Evolutionary conservation across 345 rosid genomes (phyloP), one percentile per base, ranked within the genome.

Genomic region (Ricinus communis): DNA sequence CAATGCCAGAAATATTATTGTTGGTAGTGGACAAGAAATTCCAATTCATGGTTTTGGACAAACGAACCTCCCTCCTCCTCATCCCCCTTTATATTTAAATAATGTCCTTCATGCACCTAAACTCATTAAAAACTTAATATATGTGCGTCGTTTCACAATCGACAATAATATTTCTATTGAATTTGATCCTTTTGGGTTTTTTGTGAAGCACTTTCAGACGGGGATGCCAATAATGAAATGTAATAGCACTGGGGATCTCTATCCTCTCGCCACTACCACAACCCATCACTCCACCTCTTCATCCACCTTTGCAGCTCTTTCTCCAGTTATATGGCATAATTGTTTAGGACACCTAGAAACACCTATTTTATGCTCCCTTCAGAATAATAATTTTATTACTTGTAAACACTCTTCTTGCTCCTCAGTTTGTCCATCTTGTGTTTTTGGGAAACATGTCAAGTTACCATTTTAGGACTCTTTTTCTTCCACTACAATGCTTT

Each of bases 161-260:
- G 65, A 62, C 19, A 62, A 62, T 41, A 18, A 15, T 31, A 27
- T 33, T 33, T 33, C 49, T 38, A 6, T 62, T 36, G 65, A 62
- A 19, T 62, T 62, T 62, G 46, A 62, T 38, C 65, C 49, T 2
- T 62, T 36, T 62, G 65, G 49, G 1, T 62, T 62, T 19, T 33
- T 47, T 62, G 19, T 54, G 59, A 54, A 21, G 59, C 28, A 22
- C 22, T 54, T 21, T 21, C 30, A n/a, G 59, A 54, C 3, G 15
- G 59, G 59, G 30, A 54, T 1, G 25, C 1, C 1, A 21, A 8
- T 54, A 0, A n/a, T n/a, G n/a, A n/a, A n/a, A n/a, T n/a, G n/a
- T n/a, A n/a, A n/a, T n/a, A n/a, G n/a, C n/a, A n/a, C 11, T 54
- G 59, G 0, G 59, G 47, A 61, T 8, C 21, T 14, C 0, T 54